Percentiles rank a stretch among this genome's conserved stretches.
Conservation (phyloP, 192 early-diverging fungal species). For the Linnemannia schmuckeri region DNA sequence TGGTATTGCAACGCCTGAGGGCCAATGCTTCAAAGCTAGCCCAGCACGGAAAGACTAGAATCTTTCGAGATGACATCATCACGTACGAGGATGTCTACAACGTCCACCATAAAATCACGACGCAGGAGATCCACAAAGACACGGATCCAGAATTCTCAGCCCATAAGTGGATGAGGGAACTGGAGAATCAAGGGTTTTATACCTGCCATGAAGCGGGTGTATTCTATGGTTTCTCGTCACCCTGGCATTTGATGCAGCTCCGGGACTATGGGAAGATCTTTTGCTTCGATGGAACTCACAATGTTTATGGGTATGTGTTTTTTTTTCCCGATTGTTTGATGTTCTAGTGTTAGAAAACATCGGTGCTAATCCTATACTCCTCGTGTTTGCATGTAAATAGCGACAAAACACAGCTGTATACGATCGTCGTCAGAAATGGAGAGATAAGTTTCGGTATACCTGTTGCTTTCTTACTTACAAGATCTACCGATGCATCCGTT, state of each 20-base stretch:
- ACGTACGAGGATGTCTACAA: too few species aligned
- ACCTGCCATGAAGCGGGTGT: too few species aligned
- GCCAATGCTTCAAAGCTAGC: too few species aligned
- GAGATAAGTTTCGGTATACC: slow-evolving; percentile 15
- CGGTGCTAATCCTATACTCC: neutral
- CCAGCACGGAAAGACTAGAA: too few species aligned
- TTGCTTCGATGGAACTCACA: slow-evolving; percentile 18
- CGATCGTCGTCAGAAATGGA: slow-evolving; percentile 5
- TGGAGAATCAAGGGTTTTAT: too few species aligned
- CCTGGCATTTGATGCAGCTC: slow-evolving; percentile 18
- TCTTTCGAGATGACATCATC: too few species aligned
- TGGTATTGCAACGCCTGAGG: too few species aligned
- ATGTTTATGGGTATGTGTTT: slow-evolving; percentile 10
- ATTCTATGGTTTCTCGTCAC: slow-evolving; percentile 15
- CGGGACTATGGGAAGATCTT: neutral
- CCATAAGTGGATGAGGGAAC: too few species aligned
- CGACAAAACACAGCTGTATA: neutral
- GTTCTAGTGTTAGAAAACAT: too few species aligned
- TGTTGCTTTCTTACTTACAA: slow-evolving; percentile 10
- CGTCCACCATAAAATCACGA: too few species aligned
- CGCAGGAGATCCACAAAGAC: too few species aligned
- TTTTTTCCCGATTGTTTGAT: neutral
- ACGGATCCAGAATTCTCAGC: too few species aligned
- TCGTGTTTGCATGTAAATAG: neutral
- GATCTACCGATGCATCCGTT: neutral